Conservation (phyloP, 805 yeast genomes). For the Torulaspora maleeae region DNA sequence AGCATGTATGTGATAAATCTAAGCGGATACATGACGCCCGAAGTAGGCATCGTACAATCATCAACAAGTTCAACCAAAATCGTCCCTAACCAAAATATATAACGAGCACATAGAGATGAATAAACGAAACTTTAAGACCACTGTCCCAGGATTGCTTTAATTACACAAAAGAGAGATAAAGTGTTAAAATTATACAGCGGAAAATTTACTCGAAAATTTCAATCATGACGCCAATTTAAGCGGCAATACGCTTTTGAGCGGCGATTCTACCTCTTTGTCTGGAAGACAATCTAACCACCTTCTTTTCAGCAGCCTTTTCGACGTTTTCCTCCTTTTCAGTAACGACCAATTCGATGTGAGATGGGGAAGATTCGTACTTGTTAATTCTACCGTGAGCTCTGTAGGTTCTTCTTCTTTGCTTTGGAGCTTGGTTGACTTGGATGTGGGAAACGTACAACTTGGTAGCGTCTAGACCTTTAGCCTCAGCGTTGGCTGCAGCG, state of each 20-base stretch:
- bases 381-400: conserved; percentile 99
- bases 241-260: conserved; percentile 81
- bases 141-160: background rate
- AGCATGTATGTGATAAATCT: conserved; percentile 51
- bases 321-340: conserved; percentile 93
- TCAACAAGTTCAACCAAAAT: conserved; percentile 2
- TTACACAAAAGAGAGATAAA: conserved; percentile 6
- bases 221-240: conserved; percentile 37
- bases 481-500: conserved; percentile 98
- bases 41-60: conserved; percentile 31
- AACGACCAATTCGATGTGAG: conserved; percentile 95
- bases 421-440: conserved; percentile 99
- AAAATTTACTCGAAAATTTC: conserved; percentile 9
- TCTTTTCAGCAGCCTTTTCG: conserved; percentile 79
- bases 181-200: conserved; percentile 16
- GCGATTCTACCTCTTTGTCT: conserved; percentile 93
- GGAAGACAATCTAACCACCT: conserved; percentile 68
- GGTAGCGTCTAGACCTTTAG: conserved; percentile 96
- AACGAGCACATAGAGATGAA: conserved; percentile 3
- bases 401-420: conserved; percentile 99
- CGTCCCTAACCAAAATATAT: conserved; percentile 1
- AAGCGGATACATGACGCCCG: conserved; percentile 44
- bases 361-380: conserved; percentile 98
- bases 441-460: conserved; percentile 95
- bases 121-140: background rate